Conservation (phyloP, 2,329 filamentous ascomycete species). For the Camillea tinctor region DNA sequence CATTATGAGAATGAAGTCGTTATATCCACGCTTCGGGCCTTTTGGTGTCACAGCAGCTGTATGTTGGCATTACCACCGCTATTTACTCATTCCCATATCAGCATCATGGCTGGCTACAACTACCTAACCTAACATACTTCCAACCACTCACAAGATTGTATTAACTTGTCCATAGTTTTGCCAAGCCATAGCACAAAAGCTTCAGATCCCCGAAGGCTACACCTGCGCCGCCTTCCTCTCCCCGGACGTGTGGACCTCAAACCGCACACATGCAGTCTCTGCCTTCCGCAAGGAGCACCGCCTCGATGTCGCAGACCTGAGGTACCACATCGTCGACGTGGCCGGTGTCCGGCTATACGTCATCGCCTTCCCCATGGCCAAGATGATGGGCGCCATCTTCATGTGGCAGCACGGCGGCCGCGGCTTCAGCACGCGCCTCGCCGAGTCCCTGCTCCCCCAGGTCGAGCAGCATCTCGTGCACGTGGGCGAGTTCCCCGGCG, state of each 20-base stretch:
- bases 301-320: slow-evolving; percentile 36
- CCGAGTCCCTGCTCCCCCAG: slow-evolving; percentile 41
- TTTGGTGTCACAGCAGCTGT: slow-evolving; percentile 37
- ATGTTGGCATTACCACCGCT: slow-evolving; percentile 5
- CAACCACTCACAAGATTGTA: background rate
- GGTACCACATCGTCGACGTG: slow-evolving; percentile 42
- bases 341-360: slow-evolving; percentile 42
- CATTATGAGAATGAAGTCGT: slow-evolving; percentile 37
- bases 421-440: slow-evolving; percentile 46
- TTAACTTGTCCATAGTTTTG: slow-evolving; percentile 32
- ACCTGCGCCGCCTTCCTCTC: slow-evolving; percentile 30
- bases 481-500: slow-evolving; percentile 29
- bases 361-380: slow-evolving; percentile 39
- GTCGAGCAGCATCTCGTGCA: slow-evolving; percentile 34
- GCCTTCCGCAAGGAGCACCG: slow-evolving; percentile 35
- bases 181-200: slow-evolving; percentile 34
- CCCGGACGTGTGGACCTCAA: slow-evolving; percentile 26
- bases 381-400: slow-evolving; percentile 37
- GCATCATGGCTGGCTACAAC: no score
- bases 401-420: slow-evolving; percentile 48
- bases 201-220: slow-evolving; percentile 28
- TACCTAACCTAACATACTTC: background rate
- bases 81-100: background rate
- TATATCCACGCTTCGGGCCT: slow-evolving; percentile 48
- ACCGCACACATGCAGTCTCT: slow-evolving; percentile 33